phyloP scores from a whole-genome alignment of 768 basidiomycete species.

The Mycena venus region DNA sequence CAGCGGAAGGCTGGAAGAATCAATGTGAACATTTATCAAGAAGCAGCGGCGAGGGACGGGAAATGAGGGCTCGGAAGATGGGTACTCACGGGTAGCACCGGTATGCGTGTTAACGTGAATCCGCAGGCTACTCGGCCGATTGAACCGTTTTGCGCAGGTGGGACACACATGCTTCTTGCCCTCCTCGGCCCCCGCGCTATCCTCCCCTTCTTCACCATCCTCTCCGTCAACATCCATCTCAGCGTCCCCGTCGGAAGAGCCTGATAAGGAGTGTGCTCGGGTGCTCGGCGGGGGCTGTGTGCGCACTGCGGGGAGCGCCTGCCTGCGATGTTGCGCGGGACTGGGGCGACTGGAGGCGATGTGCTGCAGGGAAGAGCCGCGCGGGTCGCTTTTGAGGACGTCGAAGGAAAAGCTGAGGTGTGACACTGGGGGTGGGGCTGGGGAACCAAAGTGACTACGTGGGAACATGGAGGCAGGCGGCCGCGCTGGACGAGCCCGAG shows the following conservation, averaged over 20 bases:
- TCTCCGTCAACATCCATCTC: constrained; percentile 16
- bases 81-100: constrained; percentile 71
- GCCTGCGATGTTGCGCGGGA: not conserved
- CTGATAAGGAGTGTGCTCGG: not conserved
- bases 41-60: not conserved
- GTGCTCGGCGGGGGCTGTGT: not conserved
- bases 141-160: constrained; percentile 74
- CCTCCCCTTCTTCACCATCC: not conserved
- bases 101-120: constrained; percentile 80
- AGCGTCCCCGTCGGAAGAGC: constrained; percentile 4
- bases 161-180: constrained; percentile 64
- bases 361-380: constrained; percentile 7
- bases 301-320: not conserved
- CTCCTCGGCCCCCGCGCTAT: not conserved
- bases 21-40: not conserved
- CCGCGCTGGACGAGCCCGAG: not conserved
- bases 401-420: constrained; percentile 1
- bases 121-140: constrained; percentile 74
- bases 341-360: constrained; percentile 1
- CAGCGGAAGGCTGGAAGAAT: constrained; percentile 69
- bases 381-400: constrained; percentile 19
- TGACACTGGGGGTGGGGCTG: not conserved
- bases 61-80: not conserved
- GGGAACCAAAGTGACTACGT: not conserved
- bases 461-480: not conserved